Evolutionary conservation across 2,329 filamentous ascomycete species (phyloP), one percentile per base, ranked within the genome.

Genomic region (Colletotrichum cereale): DNA sequence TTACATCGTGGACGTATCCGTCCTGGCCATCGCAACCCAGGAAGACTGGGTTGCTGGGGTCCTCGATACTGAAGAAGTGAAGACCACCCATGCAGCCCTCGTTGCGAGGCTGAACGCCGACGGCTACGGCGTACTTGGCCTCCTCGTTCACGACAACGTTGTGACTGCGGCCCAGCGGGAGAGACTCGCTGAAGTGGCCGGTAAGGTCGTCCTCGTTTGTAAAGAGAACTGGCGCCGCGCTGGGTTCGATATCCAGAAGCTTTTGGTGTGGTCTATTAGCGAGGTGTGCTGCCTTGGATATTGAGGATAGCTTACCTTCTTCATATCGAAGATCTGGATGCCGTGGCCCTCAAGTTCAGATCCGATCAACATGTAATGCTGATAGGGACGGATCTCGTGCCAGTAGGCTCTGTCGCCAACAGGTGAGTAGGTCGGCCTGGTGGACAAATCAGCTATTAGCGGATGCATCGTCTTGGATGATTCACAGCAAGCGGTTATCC

Each of bases 261-360:
- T 74, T 18, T 3, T 11, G 2, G 3, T 2, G 21, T 47, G 44
- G 44, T 3, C 7, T n/a, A 57, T 67, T 14, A 67, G 24, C 50
- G 2, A 8, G 31, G 11, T 4, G 18, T 44, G 6, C 10, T 7
- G 4, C 1, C 14, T 3, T 36, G 8, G 6, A 14, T 2, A 31
- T 8, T 1, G 16, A 36, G 12, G 24, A 31, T 3, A 18, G 29
- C 56, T 56, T 1, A 72, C 72, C 63, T 86, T 89, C 74, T 81
- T 86, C 86, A 89, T 84, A 76, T 91, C 88, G 72, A 91, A 91
- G 76, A 90, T 86, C 77, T 91, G 89, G 42, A 91, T 83, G 38
- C 86, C 86, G 75, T 90, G 88, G 63, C 80, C 77, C 24, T 76
- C 75, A 2, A 86, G 84, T 74, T 82, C 81, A 66, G 76, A 79